Base-by-base conservation (phyloP, 345 rosid genomes). In the Tarenaya hassleriana region DNA sequence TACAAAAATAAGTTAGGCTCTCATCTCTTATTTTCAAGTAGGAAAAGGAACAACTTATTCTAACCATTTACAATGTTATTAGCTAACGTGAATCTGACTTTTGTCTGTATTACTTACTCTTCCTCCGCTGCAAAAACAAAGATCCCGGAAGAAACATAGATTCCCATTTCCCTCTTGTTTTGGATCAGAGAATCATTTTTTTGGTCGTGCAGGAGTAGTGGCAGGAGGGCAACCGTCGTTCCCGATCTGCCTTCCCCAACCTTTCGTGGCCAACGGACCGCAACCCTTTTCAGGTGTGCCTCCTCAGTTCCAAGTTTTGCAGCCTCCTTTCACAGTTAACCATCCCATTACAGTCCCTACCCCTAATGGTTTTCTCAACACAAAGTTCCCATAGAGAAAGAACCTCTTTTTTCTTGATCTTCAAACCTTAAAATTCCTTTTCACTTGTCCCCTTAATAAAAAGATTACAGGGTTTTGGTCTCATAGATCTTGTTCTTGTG, bases 371-470 rank as follows among this genome's bases (percentile, higher is more conserved):
- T 60, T 62, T 42, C 69, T 44, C 43, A 47, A 60, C 52, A 34
- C 81, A 45, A 77, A 79, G 68, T 62, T 75, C 59, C 72, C 73
- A 12, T 79, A 66, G 70, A 65, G 4, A 34, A 2, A 35, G 27
- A 11, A 29, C 43, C 3, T 20, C 44, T 11, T 45, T 4, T 19
- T 42, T n/a, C 44, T 10, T 7, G 16, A 20, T 53, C 17, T 52
- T 55, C 35, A 55, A 52, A 52, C 40, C 53, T 67, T 37, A n/a
- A n/a, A n/a, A n/a, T n/a, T n/a, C n/a, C n/a, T n/a, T n/a, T n/a
- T n/a, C n/a, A n/a, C n/a, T 11, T 31, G 31, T 44, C 39, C 52
- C 52, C 21, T 18, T 51, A 20, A 8, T 7, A 20, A 6, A 51
- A 34, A 35, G 27, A 20, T 20, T 49, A 55, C 17, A 60, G 54